Conservation (phyloP, 1,284 basidiomycete species). For the Tilletia indica region DNA sequence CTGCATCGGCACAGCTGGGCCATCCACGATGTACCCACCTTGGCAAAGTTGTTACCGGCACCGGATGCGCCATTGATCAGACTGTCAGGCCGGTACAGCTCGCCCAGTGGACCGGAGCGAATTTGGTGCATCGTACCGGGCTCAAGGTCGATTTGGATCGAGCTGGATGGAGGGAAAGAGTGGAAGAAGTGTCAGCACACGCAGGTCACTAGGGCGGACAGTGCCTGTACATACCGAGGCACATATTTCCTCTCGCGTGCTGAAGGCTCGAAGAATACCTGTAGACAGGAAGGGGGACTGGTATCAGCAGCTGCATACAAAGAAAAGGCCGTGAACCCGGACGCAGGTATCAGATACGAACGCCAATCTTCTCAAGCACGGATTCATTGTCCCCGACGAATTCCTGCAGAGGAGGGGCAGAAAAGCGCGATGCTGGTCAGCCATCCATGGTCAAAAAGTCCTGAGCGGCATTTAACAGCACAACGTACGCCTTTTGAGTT, state of each 20-base stretch:
- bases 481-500: conserved; percentile 44
- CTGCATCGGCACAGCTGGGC: not conserved
- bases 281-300: not conserved
- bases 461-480: not conserved
- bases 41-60: conserved; percentile 65
- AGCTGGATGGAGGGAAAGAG: not conserved
- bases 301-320: not conserved
- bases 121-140: conserved; percentile 96
- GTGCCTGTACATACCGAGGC: conserved; percentile 34
- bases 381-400: conserved; percentile 48
- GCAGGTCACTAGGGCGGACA: not conserved
- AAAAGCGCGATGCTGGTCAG: not conserved
- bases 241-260: conserved; percentile 52
- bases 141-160: conserved; percentile 69
- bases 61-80: conserved; percentile 66
- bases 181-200: not conserved
- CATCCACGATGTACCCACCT: conserved; percentile 43
- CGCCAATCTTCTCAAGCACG: conserved; percentile 47
- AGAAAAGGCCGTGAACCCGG: not conserved
- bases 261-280: conserved; percentile 53
- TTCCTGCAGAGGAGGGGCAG: conserved; percentile 26
- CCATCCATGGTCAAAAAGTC: not conserved
- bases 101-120: conserved; percentile 65
- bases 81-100: conserved; percentile 64
- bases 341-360: not conserved